Conservation (phyloP, 1,139 yeast genomes). For the Taphrina pruni region DNA sequence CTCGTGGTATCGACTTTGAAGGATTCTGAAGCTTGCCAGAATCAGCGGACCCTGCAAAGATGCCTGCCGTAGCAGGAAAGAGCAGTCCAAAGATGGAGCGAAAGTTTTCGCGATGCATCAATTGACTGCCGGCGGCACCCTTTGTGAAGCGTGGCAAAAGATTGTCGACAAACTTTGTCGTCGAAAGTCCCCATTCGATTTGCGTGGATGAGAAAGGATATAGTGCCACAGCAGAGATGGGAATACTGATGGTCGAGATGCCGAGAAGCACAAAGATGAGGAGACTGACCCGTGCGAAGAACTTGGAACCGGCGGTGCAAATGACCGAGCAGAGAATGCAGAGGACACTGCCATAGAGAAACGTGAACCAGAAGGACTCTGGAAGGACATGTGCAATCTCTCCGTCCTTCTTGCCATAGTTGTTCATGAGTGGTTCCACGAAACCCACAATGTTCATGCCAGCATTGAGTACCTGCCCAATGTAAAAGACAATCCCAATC, state of each 20-base stretch:
- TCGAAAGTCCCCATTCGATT: conserved; percentile 68
- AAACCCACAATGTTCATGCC: conserved; percentile 81
- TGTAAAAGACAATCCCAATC: conserved; percentile 76
- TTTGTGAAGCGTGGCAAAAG: conserved; percentile 78
- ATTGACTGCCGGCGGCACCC: conserved; percentile 77
- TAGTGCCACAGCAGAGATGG: conserved; percentile 72
- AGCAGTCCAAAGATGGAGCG: conserved; percentile 88
- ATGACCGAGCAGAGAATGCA: conserved; percentile 75
- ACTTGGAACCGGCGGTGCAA: conserved; percentile 79
- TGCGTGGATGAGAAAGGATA: conserved; percentile 57
- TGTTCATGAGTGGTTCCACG: conserved; percentile 71
- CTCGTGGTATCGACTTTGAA: conserved; percentile 84
- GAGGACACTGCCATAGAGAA: conserved; percentile 68
- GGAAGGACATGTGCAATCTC: conserved; percentile 48
- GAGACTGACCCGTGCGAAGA: conserved; percentile 85
- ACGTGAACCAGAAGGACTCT: conserved; percentile 58
- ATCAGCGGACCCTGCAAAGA: conserved; percentile 99
- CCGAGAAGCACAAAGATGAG: conserved; percentile 71
- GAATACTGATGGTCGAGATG: conserved; percentile 78
- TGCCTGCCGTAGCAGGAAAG: conserved; percentile 98
- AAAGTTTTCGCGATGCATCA: conserved; percentile 76
- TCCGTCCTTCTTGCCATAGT: conserved; percentile 71
- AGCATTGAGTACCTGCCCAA: conserved; percentile 77
- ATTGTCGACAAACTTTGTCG: conserved; percentile 56
- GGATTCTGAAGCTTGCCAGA: conserved; percentile 91